A percentile compares a stretch with the other conserved stretches of the same genome.
Conservation (phyloP, 1,284 basidiomycete species). For the Volvariella volvacea region DNA sequence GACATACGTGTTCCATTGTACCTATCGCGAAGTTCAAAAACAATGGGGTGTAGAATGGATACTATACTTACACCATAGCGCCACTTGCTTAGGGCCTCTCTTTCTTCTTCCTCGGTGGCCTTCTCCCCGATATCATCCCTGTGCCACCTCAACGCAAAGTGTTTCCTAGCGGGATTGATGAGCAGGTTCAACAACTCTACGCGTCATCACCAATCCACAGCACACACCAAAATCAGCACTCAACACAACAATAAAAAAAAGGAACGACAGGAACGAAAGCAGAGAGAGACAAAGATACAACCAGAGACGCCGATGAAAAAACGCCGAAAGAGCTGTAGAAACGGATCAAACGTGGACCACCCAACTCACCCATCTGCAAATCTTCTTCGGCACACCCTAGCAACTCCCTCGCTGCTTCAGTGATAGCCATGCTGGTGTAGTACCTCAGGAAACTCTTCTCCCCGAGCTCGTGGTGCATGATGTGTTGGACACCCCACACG, state of each 20-base stretch:
- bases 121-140: slow-evolving; percentile 70
- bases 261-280: not conserved
- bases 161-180: slow-evolving; percentile 62
- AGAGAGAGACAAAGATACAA: too few species aligned
- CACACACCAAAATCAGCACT: not conserved
- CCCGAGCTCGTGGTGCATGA: slow-evolving; percentile 70
- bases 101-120: slow-evolving; percentile 62
- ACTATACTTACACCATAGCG: slow-evolving; percentile 52
- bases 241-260: not conserved
- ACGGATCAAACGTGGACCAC: too few species aligned
- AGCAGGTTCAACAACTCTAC: slow-evolving; percentile 77
- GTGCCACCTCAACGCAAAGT: slow-evolving; percentile 80
- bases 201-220: not conserved
- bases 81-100: slow-evolving; percentile 49
- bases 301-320: too few species aligned
- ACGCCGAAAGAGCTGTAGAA: too few species aligned
- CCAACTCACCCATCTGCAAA: slow-evolving; percentile 64
- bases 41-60: not conserved
- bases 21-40: slow-evolving; percentile 26
- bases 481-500: slow-evolving; percentile 76
- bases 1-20: slow-evolving; percentile 77
- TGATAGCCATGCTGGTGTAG: slow-evolving; percentile 59
- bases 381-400: slow-evolving; percentile 51
- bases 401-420: slow-evolving; percentile 42
- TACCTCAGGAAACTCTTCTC: slow-evolving; percentile 57